Evolutionary conservation across 345 rosid species (phyloP), one percentile per base, ranked within the genome.

Genomic region (Combretum micranthum): DNA sequence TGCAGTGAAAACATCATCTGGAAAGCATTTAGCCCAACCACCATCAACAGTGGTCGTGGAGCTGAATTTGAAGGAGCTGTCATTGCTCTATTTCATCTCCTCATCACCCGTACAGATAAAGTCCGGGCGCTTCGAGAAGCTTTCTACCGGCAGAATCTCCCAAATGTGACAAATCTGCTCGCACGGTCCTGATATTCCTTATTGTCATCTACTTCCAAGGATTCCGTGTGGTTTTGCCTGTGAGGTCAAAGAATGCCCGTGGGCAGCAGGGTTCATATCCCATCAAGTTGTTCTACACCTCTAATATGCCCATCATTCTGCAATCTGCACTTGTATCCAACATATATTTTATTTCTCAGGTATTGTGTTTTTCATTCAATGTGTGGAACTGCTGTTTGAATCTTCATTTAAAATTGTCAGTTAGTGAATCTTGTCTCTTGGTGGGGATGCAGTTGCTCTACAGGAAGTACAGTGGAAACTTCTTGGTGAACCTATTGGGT

Each of bases 51-150:
- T 18, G 96, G 96, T 0, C 77, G 96, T 21, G 96, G 96, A 51
- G 96, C 92, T 64, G 92, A 87, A 65, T 87, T 87, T 74, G 96
- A 87, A 79, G 96, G 96, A 59, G 96, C 96, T 63, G 92, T 87
- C 48, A 87, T 87, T 61, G 96, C 96, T 47, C 58, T 87, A 57
- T 85, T 87, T 82, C 92, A 87, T 59, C 73, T 87, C 61, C 69
- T 87, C 62, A 87, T 87, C 57, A 87, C 96, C 1, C 78, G 85
- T 53, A 75, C 89, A 20, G 84, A 87, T 56, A 87, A 87, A 59
- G 87, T 85, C 25, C 89, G 86, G 0, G 96, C 89, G 7, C 85
- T 87, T 47, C 83, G 87, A 2, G 89, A 87, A 68, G 96, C 96
- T 2, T 87, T 87, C 65, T 87, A 87, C 79, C 78, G 96, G 64